Conservation (phyloP, 1,139 yeast genomes). For the Kurtzmaniella quercitrusa region DNA sequence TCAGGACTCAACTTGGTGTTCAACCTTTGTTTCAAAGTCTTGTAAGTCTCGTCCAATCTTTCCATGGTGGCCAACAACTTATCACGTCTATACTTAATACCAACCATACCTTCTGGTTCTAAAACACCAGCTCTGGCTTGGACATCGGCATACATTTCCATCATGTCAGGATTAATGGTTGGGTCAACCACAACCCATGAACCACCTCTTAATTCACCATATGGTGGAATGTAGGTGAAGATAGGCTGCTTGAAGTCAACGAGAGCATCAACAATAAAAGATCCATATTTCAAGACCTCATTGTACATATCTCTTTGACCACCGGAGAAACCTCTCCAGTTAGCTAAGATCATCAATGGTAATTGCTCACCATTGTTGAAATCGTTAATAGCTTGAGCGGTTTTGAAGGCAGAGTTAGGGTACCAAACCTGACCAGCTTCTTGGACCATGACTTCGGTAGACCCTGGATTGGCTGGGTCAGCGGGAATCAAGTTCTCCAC, state of each 20-base stretch:
- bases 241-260: conserved; percentile 96
- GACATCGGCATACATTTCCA: conserved; percentile 98
- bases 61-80: conserved; percentile 85
- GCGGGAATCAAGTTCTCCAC: conserved; percentile 92
- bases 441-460: conserved; percentile 81
- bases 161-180: conserved; percentile 91
- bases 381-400: conserved; percentile 97
- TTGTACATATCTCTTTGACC: conserved; percentile 99
- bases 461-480: conserved; percentile 95
- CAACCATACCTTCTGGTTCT: conserved; percentile 99
- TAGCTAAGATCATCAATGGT: conserved; percentile 95
- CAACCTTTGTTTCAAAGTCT: conserved; percentile 59
- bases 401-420: conserved; percentile 98
- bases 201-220: conserved; percentile 98
- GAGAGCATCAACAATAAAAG: conserved; percentile 93
- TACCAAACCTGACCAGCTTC: conserved; percentile 99
- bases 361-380: conserved; percentile 97
- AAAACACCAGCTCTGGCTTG: conserved; percentile 98
- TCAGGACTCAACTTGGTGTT: conserved; percentile 54
- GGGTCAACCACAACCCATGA: conserved; percentile 99
- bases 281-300: conserved; percentile 94
- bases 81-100: conserved; percentile 93
- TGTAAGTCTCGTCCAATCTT: conserved; percentile 78
- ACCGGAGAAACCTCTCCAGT: conserved; percentile 99
- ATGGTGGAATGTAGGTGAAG: conserved; percentile 94